Base-by-base conservation (phyloP, 208 protist species). In the Trypanosoma vivax region DNA sequence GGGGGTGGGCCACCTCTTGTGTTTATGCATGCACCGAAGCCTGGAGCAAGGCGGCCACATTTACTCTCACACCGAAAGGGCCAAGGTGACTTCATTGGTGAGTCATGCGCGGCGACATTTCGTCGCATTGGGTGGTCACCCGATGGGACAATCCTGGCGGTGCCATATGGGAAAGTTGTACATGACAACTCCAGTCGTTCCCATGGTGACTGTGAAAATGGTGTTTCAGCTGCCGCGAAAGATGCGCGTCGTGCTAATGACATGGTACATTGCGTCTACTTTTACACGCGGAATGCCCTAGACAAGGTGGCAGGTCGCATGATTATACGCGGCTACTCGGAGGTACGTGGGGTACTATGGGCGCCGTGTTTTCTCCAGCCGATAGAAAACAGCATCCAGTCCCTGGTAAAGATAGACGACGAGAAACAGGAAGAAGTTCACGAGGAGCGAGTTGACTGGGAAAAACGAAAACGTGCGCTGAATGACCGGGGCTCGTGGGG, bases 311-410 rank as follows among this genome's bases (percentile, higher is more conserved):
- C 73, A 1, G 76, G 64, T 10, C 75, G 83, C 1, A 52, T 90
- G 33, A 71, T 62, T 16, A 60, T 90, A 19, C 67, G 76, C 9
- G 82, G 80, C 25, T 76, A 78, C 42, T 83, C 70, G 29, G 83
- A 90, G 47, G 59, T 91, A 18, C 87, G 83, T 25, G 87, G 87
- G 9, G 83, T 82, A 16, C 50, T 59, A 5, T 94, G 79, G 78
- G 82, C 87, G 0, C 87, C 87, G 16, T 94, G 78, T 54, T 90
- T 94, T 39, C 35, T 94, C 14, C 55, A 78, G 53, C 77, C 84
- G 9, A 23, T 84, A 5, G 24, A 42, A 57, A 13, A 23, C 42
- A 7, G 28, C 29, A 3, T 33, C 14, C 5, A 24, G 14, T 16
- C n/a, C 24, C 23, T 5, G 3, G n/a, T 23, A 2, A 10, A 21